Percentiles rank a stretch among this genome's conserved stretches.
These are phyloP conservation scores for Ogataea corticis DNA, from an alignment of 805 yeast genomes.

Conservation along the genomic window DNA sequence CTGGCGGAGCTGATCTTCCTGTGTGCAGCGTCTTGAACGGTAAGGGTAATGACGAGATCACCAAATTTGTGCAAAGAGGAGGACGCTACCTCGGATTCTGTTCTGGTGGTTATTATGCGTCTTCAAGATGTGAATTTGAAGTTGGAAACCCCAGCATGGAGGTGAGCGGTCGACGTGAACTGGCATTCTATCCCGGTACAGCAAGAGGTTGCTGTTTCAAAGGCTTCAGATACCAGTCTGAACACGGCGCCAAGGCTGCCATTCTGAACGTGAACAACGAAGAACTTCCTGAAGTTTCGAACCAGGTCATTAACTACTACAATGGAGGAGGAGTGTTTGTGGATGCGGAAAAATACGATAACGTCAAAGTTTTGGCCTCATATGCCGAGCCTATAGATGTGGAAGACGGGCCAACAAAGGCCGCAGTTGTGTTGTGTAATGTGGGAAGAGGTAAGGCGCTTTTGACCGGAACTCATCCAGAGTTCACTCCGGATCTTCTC, in stretches of 20 bases:
- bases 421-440: conserved; percentile 71
- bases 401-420: conserved; percentile 38
- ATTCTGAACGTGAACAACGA: conserved; percentile 41
- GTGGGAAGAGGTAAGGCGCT: conserved; percentile 77
- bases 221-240: conserved; percentile 80
- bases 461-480: conserved; percentile 88
- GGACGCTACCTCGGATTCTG: conserved; percentile 88
- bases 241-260: conserved; percentile 71
- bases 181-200: conserved; percentile 78
- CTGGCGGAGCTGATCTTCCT: conserved; percentile 97
- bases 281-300: conserved; percentile 30
- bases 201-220: conserved; percentile 78
- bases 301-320: conserved; percentile 49
- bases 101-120: conserved; percentile 91
- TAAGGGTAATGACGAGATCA: conserved; percentile 58
- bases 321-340: conserved; percentile 92
- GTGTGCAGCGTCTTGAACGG: conserved; percentile 75
- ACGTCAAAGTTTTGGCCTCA: conserved; percentile 72
- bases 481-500: conserved; percentile 60
- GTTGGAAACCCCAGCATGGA: conserved; percentile 69
- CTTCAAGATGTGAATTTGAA: conserved; percentile 79
- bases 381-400: conserved; percentile 62
- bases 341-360: conserved; percentile 60
- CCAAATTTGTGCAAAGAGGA: conserved; percentile 68
- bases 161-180: conserved; percentile 83